Percentiles rank a stretch among this genome's conserved stretches.
These are phyloP conservation scores for Persicaria maculosa DNA, from an alignment of 148 eudicot genomes.

Conservation along the genomic window DNA sequence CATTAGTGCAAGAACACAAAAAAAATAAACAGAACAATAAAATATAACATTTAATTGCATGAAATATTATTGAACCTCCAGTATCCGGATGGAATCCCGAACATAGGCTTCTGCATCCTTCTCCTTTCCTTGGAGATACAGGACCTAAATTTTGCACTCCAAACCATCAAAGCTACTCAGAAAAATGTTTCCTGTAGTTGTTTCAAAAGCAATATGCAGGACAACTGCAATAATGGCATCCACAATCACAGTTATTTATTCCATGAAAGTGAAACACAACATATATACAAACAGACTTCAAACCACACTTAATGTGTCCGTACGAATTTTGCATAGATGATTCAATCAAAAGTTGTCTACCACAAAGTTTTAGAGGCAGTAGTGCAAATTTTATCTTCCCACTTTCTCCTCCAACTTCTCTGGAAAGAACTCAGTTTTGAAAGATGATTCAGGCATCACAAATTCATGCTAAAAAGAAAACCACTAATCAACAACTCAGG, in stretches of 20 bases:
- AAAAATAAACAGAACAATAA: slow-evolving; percentile 6
- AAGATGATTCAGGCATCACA: not conserved
- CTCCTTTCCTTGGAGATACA: slow-evolving; percentile 64
- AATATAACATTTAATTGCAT: slow-evolving; percentile 10
- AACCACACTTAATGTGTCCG: not conserved
- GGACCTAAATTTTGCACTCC: slow-evolving; percentile 35
- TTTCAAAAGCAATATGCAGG: not conserved
- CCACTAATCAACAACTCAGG: not conserved
- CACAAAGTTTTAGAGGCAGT: not conserved
- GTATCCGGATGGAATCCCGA: slow-evolving; percentile 61
- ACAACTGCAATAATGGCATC: not conserved
- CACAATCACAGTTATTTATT: not conserved
- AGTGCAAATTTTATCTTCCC: not conserved
- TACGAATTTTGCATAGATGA: not conserved
- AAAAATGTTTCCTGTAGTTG: not conserved
- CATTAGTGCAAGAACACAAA: slow-evolving; percentile 7
- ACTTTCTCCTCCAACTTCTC: slow-evolving; percentile 2
- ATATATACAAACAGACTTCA: not conserved
- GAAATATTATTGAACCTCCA: slow-evolving; percentile 47
- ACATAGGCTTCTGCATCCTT: slow-evolving; percentile 70
- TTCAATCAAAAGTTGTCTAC: not conserved
- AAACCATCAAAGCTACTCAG: not conserved
- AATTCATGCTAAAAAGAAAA: not conserved
- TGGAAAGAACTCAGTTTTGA: not conserved
- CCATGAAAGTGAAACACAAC: not conserved